Conservation (phyloP, 495 filamentous ascomycete genomes). For the Penicillium roqueforti region DNA sequence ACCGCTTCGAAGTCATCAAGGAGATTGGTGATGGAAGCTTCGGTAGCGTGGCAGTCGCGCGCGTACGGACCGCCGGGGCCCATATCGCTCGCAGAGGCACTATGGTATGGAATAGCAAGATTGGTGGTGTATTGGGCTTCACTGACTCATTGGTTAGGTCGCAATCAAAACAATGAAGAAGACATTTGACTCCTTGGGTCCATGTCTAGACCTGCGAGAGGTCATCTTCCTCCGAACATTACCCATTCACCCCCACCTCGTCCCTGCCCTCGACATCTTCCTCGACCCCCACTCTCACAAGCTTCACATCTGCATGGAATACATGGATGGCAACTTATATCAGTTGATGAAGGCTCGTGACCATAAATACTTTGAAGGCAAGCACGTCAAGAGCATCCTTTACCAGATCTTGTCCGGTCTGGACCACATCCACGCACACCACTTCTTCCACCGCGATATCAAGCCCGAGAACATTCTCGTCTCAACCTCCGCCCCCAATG, state of each 20-base stretch:
- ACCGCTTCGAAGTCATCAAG: constrained; percentile 94
- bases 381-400: constrained; percentile 94
- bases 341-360: constrained; percentile 98
- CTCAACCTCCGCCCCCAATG: constrained; percentile 80
- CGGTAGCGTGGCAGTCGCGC: constrained; percentile 87
- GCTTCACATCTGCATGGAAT: constrained; percentile 98
- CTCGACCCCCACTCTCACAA: constrained; percentile 93
- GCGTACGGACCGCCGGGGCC: constrained; percentile 84
- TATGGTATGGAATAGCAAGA: constrained; percentile 55
- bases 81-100: constrained; percentile 86
- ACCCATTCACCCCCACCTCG: constrained; percentile 82
- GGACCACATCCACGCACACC: constrained; percentile 93
- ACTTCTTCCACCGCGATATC: constrained; percentile 99
- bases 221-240: constrained; percentile 93
- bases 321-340: constrained; percentile 99
- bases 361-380: constrained; percentile 84
- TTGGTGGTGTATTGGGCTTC: background rate
- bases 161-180: constrained; percentile 99
- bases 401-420: constrained; percentile 95
- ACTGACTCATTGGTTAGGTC: constrained; percentile 57
- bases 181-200: constrained; percentile 85
- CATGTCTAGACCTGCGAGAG: constrained; percentile 88
- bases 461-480: constrained; percentile 99
- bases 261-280: constrained; percentile 97
- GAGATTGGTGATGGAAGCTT: constrained; percentile 99